A percentile compares a stretch with the other conserved stretches of the same genome.
phyloP scores from a whole-genome alignment of 805 yeast species.

The Alloascoidea africana region DNA sequence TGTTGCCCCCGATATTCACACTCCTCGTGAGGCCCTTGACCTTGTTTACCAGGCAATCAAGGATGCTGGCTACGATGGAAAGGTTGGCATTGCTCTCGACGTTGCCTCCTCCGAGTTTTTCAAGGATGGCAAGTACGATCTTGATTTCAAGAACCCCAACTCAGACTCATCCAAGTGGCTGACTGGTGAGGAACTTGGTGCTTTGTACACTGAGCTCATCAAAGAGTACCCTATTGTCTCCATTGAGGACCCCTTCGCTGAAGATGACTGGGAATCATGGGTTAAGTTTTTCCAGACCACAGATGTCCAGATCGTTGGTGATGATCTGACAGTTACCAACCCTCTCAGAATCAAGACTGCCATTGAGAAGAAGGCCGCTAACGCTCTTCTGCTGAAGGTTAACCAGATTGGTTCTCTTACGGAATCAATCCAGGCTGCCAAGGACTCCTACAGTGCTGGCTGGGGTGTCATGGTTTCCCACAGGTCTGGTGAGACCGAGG shows the following conservation, averaged over 20 bases:
- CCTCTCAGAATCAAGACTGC: slow-evolving; percentile 76
- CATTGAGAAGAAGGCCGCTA: slow-evolving; percentile 75
- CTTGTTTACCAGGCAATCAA: slow-evolving; percentile 64
- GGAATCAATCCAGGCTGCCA: slow-evolving; percentile 79
- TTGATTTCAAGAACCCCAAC: slow-evolving; percentile 82
- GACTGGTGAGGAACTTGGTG: slow-evolving; percentile 63
- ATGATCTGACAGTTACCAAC: slow-evolving; percentile 85
- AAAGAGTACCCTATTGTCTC: slow-evolving; percentile 79
- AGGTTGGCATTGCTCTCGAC: slow-evolving; percentile 68
- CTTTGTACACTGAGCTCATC: slow-evolving; percentile 51
- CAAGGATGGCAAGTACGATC: slow-evolving; percentile 78
- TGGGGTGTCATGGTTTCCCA: slow-evolving; percentile 95
- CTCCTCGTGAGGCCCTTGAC: slow-evolving; percentile 78
- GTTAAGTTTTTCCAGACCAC: slow-evolving; percentile 53
- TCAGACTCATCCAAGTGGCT: slow-evolving; percentile 75
- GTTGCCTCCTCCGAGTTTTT: slow-evolving; percentile 80
- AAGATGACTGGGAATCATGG: slow-evolving; percentile 93
- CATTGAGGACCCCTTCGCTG: slow-evolving; percentile 84
- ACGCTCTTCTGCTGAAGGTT: slow-evolving; percentile 74
- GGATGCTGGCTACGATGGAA: slow-evolving; percentile 73
- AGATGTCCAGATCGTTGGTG: slow-evolving; percentile 71
- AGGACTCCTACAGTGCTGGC: slow-evolving; percentile 71
- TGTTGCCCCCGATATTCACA: slow-evolving; percentile 79
- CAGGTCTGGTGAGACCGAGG: slow-evolving; percentile 94
- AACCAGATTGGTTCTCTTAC: slow-evolving; percentile 83